These are phyloP conservation scores for Hymenoscyphus scutula DNA, from an alignment of 2,329 filamentous ascomycete genomes.

Conservation along the genomic window DNA sequence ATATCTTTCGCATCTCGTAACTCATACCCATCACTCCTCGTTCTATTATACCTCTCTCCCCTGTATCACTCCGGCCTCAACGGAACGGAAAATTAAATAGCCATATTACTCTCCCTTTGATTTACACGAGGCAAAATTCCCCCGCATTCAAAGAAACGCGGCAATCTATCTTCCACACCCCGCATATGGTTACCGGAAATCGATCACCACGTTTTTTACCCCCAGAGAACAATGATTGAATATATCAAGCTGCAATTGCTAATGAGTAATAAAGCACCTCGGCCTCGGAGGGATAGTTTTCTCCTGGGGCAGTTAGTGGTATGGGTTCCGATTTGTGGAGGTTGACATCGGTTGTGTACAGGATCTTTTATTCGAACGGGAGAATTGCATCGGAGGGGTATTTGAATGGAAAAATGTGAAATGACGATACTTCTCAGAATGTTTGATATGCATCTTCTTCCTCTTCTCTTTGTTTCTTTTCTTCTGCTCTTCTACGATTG, in stretches of 20 bases:
- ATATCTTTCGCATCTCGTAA: too few species aligned
- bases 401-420: neutral
- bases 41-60: too few species aligned
- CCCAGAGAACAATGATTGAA: too few species aligned
- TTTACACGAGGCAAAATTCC: constrained; percentile 11
- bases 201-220: neutral
- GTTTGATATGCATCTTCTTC: neutral
- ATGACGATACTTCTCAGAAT: neutral
- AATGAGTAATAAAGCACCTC: too few species aligned
- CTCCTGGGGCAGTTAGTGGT: neutral
- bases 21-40: neutral
- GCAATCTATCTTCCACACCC: constrained; percentile 7
- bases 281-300: neutral
- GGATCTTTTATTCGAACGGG: neutral
- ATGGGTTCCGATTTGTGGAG: neutral
- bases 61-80: too few species aligned
- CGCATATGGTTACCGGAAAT: neutral
- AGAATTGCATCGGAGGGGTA: neutral
- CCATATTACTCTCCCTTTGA: neutral
- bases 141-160: neutral
- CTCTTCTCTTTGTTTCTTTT: neutral
- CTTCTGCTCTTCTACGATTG: neutral
- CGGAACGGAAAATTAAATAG: constrained; percentile 10
- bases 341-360: neutral
- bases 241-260: neutral